Evolutionary conservation across 2,329 filamentous ascomycete species (phyloP), one percentile per base, ranked within the genome.

Genomic region (Trichoderma pleuroti): DNA sequence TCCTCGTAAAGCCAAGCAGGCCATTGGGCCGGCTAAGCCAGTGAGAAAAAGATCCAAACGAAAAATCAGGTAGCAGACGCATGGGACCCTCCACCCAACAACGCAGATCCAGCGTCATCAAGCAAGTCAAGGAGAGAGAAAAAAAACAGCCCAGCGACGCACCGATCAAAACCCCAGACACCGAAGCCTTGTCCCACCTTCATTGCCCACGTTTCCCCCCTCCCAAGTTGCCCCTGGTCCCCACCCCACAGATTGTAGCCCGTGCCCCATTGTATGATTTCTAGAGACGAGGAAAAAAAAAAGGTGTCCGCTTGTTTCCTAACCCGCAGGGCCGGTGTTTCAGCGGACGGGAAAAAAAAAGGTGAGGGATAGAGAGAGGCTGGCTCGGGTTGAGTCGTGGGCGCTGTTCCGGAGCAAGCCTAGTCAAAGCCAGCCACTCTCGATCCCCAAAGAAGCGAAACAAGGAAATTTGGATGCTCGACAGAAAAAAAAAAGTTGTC

Each of bases 281-380:
- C 52, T 59, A 59, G 60, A 68, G 52, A 68, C 42, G 32, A 49
- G 57, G 54, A 63, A 46, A 57, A 56, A 56, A 62, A 56, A 39
- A 71, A 67, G 26, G 56, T 52, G 63, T 54, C 26, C 54, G 62
- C 62, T 65, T 49, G 54, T 52, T 60, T 11, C 21, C 68, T 36
- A 70, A 60, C 24, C 52, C 28, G 68, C 61, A 65, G 63, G 49
- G 52, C 49, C 70, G 66, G 72, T 71, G 59, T 54, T 66, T 69
- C 73, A 73, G 65, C 63, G 57, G 24, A 60, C 49, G 61, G 60
- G 21, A 71, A 46, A 60, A 63, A 49, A 74, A 64, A 72, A 73
- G 57, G 54, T 73, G 62, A 73, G 70, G 72, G 42, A 72, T 67
- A 75, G 46, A 70, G 72, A 61, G 70, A 70, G 65, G 61, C 70